Conservation (phyloP, 169 alveolate species). For the Plasmodium relictum region DNA sequence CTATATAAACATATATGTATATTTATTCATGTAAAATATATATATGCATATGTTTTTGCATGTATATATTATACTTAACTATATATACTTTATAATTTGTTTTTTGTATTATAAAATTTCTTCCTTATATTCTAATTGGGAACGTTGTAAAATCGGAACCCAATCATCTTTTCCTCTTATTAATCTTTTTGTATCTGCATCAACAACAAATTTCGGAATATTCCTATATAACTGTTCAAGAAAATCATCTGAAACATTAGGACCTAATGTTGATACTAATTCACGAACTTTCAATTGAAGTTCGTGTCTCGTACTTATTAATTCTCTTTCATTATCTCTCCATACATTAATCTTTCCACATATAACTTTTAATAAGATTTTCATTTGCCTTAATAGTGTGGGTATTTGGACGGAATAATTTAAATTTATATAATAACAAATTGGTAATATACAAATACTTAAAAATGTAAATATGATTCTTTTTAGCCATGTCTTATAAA, state of each 20-base stretch:
- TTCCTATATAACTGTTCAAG: conserved; percentile 85
- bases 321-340: conserved; percentile 91
- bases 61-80: conserved; percentile 25
- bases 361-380: conserved; percentile 79
- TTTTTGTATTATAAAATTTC: conserved; percentile 79
- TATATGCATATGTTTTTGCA: not conserved
- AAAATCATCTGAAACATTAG: conserved; percentile 87
- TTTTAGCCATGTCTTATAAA: conserved; percentile 74
- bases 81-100: conserved; percentile 77
- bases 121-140: conserved; percentile 81
- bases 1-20: too few relatives aligned
- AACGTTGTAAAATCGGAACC: conserved; percentile 84
- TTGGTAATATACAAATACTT: conserved; percentile 80
- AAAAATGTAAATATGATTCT: conserved; percentile 74
- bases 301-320: conserved; percentile 89
- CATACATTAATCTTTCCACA: conserved; percentile 88
- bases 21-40: not conserved
- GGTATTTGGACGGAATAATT: conserved; percentile 85
- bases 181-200: conserved; percentile 84
- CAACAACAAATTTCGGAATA: conserved; percentile 86
- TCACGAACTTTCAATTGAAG: conserved; percentile 88
- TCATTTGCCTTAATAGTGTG: conserved; percentile 83
- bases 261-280: conserved; percentile 87
- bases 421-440: conserved; percentile 84
- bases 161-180: conserved; percentile 82